Evolutionary conservation across 176 grass and related monocot species (phyloP), one percentile per base, ranked within the genome.

Genomic region (Musa itinerans): DNA sequence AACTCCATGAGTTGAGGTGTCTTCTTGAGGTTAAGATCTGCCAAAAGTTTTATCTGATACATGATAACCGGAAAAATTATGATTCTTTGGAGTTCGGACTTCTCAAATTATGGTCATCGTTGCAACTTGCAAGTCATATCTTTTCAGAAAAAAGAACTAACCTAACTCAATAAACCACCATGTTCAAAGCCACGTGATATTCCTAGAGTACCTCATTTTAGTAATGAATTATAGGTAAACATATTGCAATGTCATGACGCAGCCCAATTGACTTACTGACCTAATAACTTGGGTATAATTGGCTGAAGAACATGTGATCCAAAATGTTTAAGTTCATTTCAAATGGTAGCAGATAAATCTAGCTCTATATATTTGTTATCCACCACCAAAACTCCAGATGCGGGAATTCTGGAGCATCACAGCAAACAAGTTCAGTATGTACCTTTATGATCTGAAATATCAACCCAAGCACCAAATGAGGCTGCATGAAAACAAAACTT

Each of bases 401-500:
- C 4, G 0, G 34, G 34, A 43, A 43, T 43, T 43, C 34, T 43
- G 34, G 34, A 43, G 34, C 34, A 43, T 43, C 3, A 6, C 34
- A 43, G 34, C 34, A 43, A 43, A 43, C 0, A 43, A 6, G 34
- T 43, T 43, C 34, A 52, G 29, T 24, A 21, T 21, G 56, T 87
- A 93, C 95, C 95, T 98, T 98, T 89, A 98, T 93, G 77, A 93
- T 98, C 89, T 98, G 90, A 63, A 90, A 98, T 87, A 98, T 98
- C 81, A 98, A 85, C 64, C 95, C 95, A 89, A 98, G 95, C 79
- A 98, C 11, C 87, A 98, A 86, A 93, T 98, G 90, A 74, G 88
- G 95, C 95, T 98, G 90, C 85, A 82, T 79, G 56, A 63, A 52
- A 79, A 83, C 17, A 49, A 21, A 70, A 54, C 5, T 49, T 24